Evolutionary conservation across 805 yeast species (phyloP).

Genomic region (Yamadazyma laniorum): DNA sequence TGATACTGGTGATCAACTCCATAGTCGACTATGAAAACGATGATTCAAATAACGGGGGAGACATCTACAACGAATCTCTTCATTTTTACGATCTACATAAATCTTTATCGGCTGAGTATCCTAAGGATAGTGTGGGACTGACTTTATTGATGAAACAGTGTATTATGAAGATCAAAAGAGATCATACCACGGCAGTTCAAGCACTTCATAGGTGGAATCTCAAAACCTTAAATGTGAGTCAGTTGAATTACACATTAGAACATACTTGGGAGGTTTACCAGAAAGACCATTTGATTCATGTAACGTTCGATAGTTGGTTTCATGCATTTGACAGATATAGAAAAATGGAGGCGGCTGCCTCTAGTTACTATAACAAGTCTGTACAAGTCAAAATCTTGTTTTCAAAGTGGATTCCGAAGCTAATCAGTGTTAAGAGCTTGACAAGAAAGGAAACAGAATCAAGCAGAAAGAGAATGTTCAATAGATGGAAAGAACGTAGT

Average conservation of each 20-base stretch:
- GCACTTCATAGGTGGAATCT: conserved; percentile 24
- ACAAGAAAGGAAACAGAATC: not conserved
- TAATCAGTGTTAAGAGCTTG: not conserved
- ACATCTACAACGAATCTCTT: conserved; percentile 21
- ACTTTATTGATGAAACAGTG: conserved; percentile 34
- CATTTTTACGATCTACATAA: conserved; percentile 24
- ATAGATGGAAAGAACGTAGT: not conserved
- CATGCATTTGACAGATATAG: not conserved
- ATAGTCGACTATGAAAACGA: conserved; percentile 31
- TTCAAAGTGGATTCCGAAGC: conserved; percentile 6
- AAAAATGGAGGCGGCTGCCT: conserved; percentile 5
- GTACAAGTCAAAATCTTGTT: conserved; percentile 8
- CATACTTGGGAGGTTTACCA: conserved; percentile 9
- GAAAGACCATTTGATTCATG: not conserved
- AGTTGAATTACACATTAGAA: conserved; percentile 14
- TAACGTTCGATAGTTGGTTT: conserved; percentile 16
- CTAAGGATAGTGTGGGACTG: conserved; percentile 1
- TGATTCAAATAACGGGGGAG: conserved; percentile 13
- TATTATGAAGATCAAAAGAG: conserved; percentile 15
- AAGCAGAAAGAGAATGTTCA: not conserved
- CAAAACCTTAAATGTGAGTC: conserved; percentile 12
- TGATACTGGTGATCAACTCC: conserved; percentile 16
- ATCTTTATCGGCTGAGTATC: conserved; percentile 14
- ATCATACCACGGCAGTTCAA: conserved; percentile 1
- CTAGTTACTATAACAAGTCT: conserved; percentile 11